Percentiles rank a stretch among this genome's conserved stretches.
phyloP scores from a whole-genome alignment of 2,329 filamentous ascomycete genomes.

The Neopestalotiopsis clavispora region DNA sequence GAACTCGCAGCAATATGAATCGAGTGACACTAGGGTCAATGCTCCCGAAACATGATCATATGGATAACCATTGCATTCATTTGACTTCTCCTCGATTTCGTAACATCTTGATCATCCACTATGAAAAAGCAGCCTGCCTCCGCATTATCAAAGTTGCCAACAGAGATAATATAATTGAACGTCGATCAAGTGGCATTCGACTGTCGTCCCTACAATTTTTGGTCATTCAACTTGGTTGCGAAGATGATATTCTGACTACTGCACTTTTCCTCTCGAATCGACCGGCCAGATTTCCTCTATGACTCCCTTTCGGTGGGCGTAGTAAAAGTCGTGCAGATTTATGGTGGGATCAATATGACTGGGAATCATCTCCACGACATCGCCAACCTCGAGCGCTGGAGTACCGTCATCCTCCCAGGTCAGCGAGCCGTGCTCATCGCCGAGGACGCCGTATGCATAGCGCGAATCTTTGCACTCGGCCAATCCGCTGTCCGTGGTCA shows the following conservation, averaged over 20 bases:
- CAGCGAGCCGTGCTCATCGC: conserved; percentile 55
- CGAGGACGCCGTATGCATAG: conserved; percentile 48
- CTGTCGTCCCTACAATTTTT: neutral
- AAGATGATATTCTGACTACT: conserved; percentile 36
- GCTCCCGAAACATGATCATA: too few species aligned
- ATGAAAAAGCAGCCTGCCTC: too few species aligned
- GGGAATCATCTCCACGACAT: conserved; percentile 56
- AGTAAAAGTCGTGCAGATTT: conserved; percentile 57
- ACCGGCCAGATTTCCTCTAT: conserved; percentile 58
- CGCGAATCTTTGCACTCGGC: conserved; percentile 50
- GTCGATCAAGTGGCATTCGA: too few species aligned
- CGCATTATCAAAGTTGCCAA: too few species aligned
- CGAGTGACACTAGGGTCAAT: too few species aligned
- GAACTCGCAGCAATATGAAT: too few species aligned
- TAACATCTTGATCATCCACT: too few species aligned
- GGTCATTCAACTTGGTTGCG: neutral
- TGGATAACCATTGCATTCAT: too few species aligned
- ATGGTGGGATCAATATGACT: conserved; percentile 61
- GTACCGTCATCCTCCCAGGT: conserved; percentile 41
- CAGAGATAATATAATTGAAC: too few species aligned
- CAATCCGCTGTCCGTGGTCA: conserved; percentile 56
- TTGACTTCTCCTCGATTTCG: too few species aligned
- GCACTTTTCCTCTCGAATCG: conserved; percentile 55
- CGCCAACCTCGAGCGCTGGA: conserved; percentile 45
- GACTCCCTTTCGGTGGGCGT: conserved; percentile 50